phyloP scores from a whole-genome alignment of 352 stramenopile genomes.

The Pythium aristosporum region DNA sequence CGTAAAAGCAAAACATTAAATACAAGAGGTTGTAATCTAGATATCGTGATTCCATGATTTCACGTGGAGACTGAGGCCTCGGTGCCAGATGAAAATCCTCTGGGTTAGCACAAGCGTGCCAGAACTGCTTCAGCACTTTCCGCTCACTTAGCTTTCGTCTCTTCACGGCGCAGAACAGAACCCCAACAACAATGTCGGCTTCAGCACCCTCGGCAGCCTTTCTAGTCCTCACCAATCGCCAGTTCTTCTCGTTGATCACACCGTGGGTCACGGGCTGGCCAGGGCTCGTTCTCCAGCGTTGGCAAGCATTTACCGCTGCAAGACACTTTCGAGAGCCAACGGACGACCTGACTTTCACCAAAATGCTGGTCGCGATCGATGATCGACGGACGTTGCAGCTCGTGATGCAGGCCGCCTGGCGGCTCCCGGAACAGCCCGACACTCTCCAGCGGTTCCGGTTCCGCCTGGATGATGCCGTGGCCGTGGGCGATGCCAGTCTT shows the following conservation, averaged over 20 bases:
- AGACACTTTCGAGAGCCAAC: not conserved
- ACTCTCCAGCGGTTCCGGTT: conserved; percentile 2
- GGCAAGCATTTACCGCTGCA: not conserved
- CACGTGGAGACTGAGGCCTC: too few relatives aligned
- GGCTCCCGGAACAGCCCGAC: too few relatives aligned
- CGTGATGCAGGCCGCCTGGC: not conserved
- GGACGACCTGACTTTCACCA: conserved; percentile 3
- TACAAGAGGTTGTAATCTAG: too few relatives aligned
- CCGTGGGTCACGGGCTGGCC: not conserved
- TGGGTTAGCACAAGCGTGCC: too few relatives aligned
- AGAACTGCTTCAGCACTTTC: not conserved
- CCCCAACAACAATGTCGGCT: not conserved
- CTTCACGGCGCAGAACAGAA: too few relatives aligned
- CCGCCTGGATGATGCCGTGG: not conserved
- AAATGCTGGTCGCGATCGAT: not conserved
- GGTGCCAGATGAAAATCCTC: too few relatives aligned
- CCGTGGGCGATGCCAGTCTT: not conserved
- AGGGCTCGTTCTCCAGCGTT: not conserved
- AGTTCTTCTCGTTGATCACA: not conserved
- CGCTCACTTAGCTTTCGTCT: not conserved
- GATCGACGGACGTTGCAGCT: not conserved
- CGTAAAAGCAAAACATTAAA: not conserved
- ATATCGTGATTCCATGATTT: too few relatives aligned
- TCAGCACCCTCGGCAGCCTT: not conserved
- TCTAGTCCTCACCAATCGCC: not conserved